Evolutionary conservation across 176 grass and related monocot genomes (phyloP).

Genomic region (Aegilops speltoides): DNA sequence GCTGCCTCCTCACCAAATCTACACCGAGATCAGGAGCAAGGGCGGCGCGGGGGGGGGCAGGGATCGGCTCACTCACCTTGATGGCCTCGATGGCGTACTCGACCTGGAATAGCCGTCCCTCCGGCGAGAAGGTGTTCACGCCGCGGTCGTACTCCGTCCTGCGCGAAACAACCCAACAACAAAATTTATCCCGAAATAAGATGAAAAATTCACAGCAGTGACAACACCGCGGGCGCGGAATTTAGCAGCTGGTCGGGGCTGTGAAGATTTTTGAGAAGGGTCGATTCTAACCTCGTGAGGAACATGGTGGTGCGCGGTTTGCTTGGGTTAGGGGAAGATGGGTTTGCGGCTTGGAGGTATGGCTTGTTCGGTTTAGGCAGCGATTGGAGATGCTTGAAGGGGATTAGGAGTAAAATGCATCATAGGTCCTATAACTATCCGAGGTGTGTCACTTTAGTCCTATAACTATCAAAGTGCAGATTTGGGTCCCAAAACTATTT

Average conservation of each 20-base stretch:
- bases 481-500: too few species aligned
- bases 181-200: neutral
- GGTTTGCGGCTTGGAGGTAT: neutral
- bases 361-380: too few species aligned
- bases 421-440: too few species aligned
- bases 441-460: too few species aligned
- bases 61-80: constrained; percentile 47
- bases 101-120: constrained; percentile 93
- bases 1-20: neutral
- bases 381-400: too few species aligned
- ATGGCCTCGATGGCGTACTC: constrained; percentile 98
- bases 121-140: constrained; percentile 92
- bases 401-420: too few species aligned
- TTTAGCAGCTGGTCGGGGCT: neutral
- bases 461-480: too few species aligned
- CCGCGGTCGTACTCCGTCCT: constrained; percentile 94
- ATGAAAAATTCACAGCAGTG: neutral
- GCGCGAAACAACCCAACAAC: neutral
- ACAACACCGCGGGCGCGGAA: neutral
- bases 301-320: constrained; percentile 52
- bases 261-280: neutral
- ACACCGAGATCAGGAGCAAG: neutral
- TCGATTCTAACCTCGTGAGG: constrained; percentile 66
- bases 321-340: constrained; percentile 7
- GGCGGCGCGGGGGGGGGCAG: neutral